Evolutionary conservation across 805 yeast genomes (phyloP), one percentile per base, ranked within the genome.

Genomic region (Pichia californica): DNA sequence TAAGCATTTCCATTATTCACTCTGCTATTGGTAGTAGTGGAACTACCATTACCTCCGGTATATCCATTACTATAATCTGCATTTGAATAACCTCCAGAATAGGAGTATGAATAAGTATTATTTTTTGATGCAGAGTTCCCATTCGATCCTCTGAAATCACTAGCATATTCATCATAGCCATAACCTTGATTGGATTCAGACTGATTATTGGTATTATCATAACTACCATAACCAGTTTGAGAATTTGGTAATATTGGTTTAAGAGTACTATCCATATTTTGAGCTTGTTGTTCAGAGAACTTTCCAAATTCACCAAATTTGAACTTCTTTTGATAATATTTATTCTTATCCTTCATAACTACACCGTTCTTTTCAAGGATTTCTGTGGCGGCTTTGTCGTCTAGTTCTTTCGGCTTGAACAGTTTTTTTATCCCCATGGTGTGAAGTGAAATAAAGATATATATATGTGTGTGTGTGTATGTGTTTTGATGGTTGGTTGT

Each of bases 361-460:
- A 74, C 61, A 7, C 52, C 79, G 31, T 68, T 56, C 30, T 66
- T 67, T 47, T 63, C 62, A 50, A 76, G 59, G 15, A 59, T 51
- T 13, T 73, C 74, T 32, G 68, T 58, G 36, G 69, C 63, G 35
- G 67, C 66, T 14, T 67, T 67, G 19, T 62, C 59, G 5, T 68
- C 64, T 42, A 67, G 67, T 53, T 75, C 79, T 41, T 69, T 65
- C 13, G 76, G 76, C 44, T 65, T 74, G 56, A 73, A 74, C 37
- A 72, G 59, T 36, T 67, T 70, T 53, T 68, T 74, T 41, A 74
- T 48, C 14, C 79, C 79, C 80, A 36, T 25, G 39, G 11, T 19
- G 20, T 15, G 7, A n/a, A 31, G 19, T 7, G 33, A 16, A n/a
- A 31, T 8, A 31, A 27, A 14, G 30, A 10, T 27, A 10, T 27